Evolutionary conservation across 306 rosid species (phyloP), one percentile per base, ranked within the genome.

Genomic region (Vicia faba): DNA sequence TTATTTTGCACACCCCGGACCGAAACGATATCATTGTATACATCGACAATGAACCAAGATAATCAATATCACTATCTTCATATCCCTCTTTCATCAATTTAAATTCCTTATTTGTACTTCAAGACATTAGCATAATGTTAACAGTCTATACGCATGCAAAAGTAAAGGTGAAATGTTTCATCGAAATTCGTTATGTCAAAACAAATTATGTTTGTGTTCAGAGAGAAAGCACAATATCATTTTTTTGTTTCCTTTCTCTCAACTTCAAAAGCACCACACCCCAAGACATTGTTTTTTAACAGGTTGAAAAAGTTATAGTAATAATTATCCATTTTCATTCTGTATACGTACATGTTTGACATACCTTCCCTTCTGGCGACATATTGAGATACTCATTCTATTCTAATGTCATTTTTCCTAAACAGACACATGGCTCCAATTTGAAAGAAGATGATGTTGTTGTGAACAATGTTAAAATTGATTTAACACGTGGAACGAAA

Each of bases 81-180:
- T n/a, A n/a, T n/a, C n/a, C n/a, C n/a, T n/a, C n/a, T n/a, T n/a
- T n/a, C n/a, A n/a, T n/a, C n/a, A n/a, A n/a, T n/a, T n/a, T n/a
- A n/a, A n/a, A n/a, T n/a, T n/a, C n/a, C n/a, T n/a, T n/a, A n/a
- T n/a, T n/a, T n/a, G n/a, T n/a, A n/a, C n/a, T n/a, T n/a, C n/a
- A n/a, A n/a, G n/a, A n/a, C n/a, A n/a, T n/a, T n/a, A n/a, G n/a
- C n/a, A n/a, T n/a, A n/a, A n/a, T n/a, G n/a, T n/a, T n/a, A 84
- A 91, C 95, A 49, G 96, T 85, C 59, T 92, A 92, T 79, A 82
- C 79, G 49, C 97, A 92, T 78, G 87, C 96, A 9, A 92, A 92
- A 92, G 96, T 92, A 39, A 84, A 87, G 89, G 97, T 92, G 70
- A 54, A 56, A 43, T 41, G 10, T 75, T 73, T 44, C 44, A 39